phyloP scores from a whole-genome alignment of 768 basidiomycete genomes.

The Leccinum boreale region DNA sequence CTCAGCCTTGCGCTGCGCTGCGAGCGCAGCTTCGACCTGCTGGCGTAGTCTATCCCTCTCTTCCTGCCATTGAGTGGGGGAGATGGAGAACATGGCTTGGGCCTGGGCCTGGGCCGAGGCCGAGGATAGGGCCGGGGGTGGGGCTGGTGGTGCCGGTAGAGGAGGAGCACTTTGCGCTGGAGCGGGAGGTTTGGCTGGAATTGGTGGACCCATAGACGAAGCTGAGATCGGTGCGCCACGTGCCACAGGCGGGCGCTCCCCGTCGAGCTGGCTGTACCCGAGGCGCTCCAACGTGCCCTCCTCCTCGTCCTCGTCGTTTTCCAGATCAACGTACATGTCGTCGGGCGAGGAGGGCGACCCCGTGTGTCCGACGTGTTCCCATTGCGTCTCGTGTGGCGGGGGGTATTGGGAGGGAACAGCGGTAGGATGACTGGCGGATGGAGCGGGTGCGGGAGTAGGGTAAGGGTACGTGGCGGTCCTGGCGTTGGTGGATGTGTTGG shows the following conservation, averaged over 20 bases:
- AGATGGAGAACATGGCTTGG: too few species aligned
- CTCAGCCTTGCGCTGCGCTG: constrained; percentile 15
- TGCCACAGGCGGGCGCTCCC: background rate
- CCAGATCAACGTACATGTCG: background rate
- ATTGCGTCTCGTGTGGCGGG: constrained; percentile 15
- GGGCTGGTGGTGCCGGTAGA: background rate
- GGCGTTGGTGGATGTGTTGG: background rate
- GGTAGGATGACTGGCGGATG: background rate
- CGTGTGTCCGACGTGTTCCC: constrained; percentile 20
- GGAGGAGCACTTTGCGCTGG: background rate
- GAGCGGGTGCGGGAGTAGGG: background rate
- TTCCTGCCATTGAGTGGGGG: constrained; percentile 1
- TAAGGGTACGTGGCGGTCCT: background rate
- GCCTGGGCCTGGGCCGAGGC: background rate
- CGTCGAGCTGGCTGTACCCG: constrained; percentile 21
- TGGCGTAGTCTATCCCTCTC: constrained; percentile 9
- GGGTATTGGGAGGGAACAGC: constrained; percentile 8
- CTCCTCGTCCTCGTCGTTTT: background rate
- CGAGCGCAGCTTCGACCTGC: constrained; percentile 12
- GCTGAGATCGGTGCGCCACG: background rate
- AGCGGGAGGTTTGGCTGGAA: background rate
- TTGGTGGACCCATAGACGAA: background rate
- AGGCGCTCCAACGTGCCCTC: constrained; percentile 13
- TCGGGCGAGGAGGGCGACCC: constrained; percentile 15
- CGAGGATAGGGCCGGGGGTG: background rate